These are phyloP conservation scores for Solanum peruvianum DNA, from an alignment of 257 asterid species.

Conservation along the genomic window DNA sequence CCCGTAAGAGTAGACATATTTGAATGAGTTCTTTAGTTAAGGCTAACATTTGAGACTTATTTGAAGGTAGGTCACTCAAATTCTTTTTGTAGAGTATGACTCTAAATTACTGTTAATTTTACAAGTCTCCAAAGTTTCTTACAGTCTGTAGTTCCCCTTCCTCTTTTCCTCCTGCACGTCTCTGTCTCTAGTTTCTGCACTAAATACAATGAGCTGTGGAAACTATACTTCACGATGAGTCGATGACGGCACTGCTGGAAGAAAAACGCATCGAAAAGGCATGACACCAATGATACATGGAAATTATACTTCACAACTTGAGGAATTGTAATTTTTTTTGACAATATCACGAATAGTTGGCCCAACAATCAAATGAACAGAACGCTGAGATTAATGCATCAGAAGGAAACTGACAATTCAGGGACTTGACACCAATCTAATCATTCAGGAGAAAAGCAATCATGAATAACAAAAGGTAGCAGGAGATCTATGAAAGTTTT, in stretches of 20 bases:
- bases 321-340: neutral
- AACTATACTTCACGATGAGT: neutral
- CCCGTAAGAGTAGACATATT: neutral
- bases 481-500: neutral
- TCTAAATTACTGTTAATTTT: too few species aligned
- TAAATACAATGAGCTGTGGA: neutral
- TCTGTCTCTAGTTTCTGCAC: neutral
- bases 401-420: neutral
- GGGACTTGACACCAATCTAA: neutral
- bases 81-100: neutral
- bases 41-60: neutral
- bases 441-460: neutral
- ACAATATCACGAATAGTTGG: neutral
- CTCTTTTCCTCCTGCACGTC: too few species aligned
- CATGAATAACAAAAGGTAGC: neutral
- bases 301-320: neutral
- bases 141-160: too few species aligned
- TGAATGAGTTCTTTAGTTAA: neutral
- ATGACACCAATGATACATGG: neutral
- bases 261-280: neutral
- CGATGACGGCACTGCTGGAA: neutral
- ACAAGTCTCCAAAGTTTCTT: too few species aligned
- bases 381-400: neutral
- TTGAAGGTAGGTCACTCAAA: neutral
- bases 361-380: neutral